phyloP scores from a whole-genome alignment of 2,329 filamentous ascomycete species.

The Trichothecium sympodiale region DNA sequence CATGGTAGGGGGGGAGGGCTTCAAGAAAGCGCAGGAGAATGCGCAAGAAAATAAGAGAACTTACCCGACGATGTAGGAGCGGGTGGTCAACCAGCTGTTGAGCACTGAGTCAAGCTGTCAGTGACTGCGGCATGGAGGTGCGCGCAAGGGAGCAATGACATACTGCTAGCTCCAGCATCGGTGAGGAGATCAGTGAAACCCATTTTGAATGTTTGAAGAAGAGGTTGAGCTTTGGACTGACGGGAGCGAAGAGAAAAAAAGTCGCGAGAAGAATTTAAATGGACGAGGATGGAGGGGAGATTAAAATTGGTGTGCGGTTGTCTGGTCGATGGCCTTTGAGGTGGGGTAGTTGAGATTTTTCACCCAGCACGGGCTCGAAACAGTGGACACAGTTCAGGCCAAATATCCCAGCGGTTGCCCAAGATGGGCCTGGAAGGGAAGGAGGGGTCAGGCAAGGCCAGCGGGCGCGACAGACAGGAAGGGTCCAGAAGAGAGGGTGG shows the following conservation, averaged over 20 bases:
- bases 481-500: constrained; percentile 3
- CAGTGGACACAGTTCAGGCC: constrained; percentile 6
- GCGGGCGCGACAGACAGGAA: constrained; percentile 1
- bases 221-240: constrained; percentile 7
- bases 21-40: not conserved
- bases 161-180: constrained; percentile 48
- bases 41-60: constrained; percentile 22
- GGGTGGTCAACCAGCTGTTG: constrained; percentile 62
- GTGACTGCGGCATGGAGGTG: constrained; percentile 16
- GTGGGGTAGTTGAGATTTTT: constrained; percentile 30
- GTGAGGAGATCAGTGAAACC: constrained; percentile 59
- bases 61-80: constrained; percentile 77
- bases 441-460: not conserved
- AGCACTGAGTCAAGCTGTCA: constrained; percentile 41
- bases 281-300: constrained; percentile 13
- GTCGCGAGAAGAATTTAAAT: constrained; percentile 17
- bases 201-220: constrained; percentile 37
- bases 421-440: constrained; percentile 5
- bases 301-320: constrained; percentile 19
- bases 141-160: constrained; percentile 16
- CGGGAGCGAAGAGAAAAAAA: constrained; percentile 9
- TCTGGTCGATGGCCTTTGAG: constrained; percentile 23
- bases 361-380: constrained; percentile 11
- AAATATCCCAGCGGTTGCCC: constrained; percentile 8
- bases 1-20: constrained; percentile 20